Evolutionary conservation across 192 early-diverging fungal species (phyloP), one percentile per base, ranked within the genome.

Genomic region (Allomyces macrogynus): DNA sequence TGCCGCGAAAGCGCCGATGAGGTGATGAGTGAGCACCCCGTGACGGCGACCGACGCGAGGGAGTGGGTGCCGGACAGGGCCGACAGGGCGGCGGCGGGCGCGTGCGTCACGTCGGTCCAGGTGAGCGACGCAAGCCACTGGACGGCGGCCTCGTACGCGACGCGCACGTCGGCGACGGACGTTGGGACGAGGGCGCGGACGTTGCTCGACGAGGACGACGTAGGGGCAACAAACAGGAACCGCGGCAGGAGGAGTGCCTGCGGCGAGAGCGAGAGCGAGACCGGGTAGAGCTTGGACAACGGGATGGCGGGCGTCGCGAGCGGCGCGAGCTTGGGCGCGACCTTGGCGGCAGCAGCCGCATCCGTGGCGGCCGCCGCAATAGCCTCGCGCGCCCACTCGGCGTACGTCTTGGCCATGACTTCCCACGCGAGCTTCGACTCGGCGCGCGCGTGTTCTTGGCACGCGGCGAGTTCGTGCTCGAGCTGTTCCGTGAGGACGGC

Each of bases 401-500:
- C 66, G 3, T 69, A 74, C 61, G 75, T 61, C 10, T 64, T 65
- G 62, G 74, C 65, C 65, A 82, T 74, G 24, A 69, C 70, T 43
- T 74, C 73, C 63, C 77, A 70, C 44, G 73, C 69, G 23, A 61
- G 20, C 26, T 63, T 54, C 4, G 78, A 77, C 23, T 74, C 70
- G 10, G 77, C 66, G 26, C 70, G 72, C 22, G 86, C 78, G 60
- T 81, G 75, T 24, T 70, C 65, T 70, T 89, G 84, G 64, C 76
- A 78, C 70, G 76, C 77, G 23, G 77, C 71, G 24, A 86, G 78
- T 54, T 83, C 85, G 62, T 83, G 77, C 57, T 81, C 72, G 64
- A 89, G 70, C 14, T 78, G 74, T 40, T 84, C 77, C 11, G 82
- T 75, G 79, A 87, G 83, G 60, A 80, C 75, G 65, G 83, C 79